Base-by-base conservation (phyloP, 2,329 filamentous ascomycete species). In the Aschersonia sp. region DNA sequence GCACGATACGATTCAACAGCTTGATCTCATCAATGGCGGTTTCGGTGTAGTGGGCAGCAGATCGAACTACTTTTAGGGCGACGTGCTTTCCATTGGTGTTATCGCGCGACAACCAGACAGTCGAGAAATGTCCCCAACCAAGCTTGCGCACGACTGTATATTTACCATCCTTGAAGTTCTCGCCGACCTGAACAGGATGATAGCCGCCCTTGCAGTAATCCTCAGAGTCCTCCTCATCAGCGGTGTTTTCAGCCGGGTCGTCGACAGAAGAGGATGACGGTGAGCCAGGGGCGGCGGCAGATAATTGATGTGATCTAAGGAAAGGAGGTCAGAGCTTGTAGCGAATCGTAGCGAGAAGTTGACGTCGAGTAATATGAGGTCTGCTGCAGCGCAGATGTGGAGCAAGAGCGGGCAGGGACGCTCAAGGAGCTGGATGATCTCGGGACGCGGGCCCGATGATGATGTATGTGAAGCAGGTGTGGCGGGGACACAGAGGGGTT, bases 171-270 rank as follows among this genome's bases (percentile, higher is more conserved):
- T 97, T 97, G 77, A 96, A 97, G 61, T 89, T 85, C 70, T 98
- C 92, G 58, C 92, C 92, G 51, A 97, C 84, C 58, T 81, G 77
- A 45, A 98, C 92, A 3, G 92, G 92, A 63, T 98, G 92, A 67
- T 97, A 98, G 51, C 92, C 92, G 60, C 92, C 92, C 70, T 97
- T 97, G 78, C 91, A 96, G 72, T 98, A 98, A 67, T 98, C 92
- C 68, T 97, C 91, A 45, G 88, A 95, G 67, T 98, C 92, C 69
- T 98, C 92, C 70, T 98, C 92, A 64, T 97, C 92, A 61, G 89
- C 91, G 40, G 91, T 94, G 63, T 92, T 89, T 60, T 96, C 89
- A 65, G 84, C 80, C 57, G 79, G 76, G 64, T 95, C 89, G 67
- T 91, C 89, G 57, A 80, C 82, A 44, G 85, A 85, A 51, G 82